A percentile compares a stretch with the other conserved stretches of the same genome.
These are phyloP conservation scores for Blepharisma stoltei DNA, from an alignment of 73 alveolate species.

Conservation along the genomic window DNA sequence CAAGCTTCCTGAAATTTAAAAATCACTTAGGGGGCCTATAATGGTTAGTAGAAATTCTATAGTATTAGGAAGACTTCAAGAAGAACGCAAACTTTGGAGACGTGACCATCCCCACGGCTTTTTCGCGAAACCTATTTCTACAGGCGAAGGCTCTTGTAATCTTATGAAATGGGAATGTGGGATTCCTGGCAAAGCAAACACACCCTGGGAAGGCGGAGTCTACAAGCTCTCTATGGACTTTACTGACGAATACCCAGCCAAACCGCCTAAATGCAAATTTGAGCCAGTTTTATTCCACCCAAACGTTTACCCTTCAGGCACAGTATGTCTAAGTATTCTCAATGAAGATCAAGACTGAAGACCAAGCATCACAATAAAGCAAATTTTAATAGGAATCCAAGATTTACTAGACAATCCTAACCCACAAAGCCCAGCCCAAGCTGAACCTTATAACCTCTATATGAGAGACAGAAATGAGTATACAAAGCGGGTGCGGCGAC, in stretches of 20 bases:
- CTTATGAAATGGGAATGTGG: constrained; percentile 89
- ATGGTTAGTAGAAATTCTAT: constrained; percentile 15
- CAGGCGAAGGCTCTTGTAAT: constrained; percentile 63
- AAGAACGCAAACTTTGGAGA: constrained; percentile 93
- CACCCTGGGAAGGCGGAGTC: constrained; percentile 97
- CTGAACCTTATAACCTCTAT: constrained; percentile 81
- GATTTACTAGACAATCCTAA: constrained; percentile 89
- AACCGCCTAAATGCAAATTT: constrained; percentile 97
- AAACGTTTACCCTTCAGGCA: constrained; percentile 94
- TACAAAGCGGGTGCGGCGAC: constrained; percentile 56
- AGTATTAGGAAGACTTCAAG: constrained; percentile 49
- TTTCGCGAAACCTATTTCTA: constrained; percentile 73
- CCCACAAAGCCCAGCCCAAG: constrained; percentile 87
- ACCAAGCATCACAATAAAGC: constrained; percentile 85
- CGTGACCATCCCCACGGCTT: constrained; percentile 95
- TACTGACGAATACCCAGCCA: constrained; percentile 90
- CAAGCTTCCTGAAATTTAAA: too few relatives aligned
- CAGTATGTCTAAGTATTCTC: constrained; percentile 91
- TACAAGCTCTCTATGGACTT: constrained; percentile 89
- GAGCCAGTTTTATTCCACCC: constrained; percentile 84
- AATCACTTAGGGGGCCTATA: neutral
- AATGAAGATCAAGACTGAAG: constrained; percentile 98
- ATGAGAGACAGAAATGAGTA: constrained; percentile 80
- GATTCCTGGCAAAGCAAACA: constrained; percentile 91
- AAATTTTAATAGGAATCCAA: constrained; percentile 82